phyloP scores from a whole-genome alignment of 2,329 filamentous ascomycete species.

The Pestalotiopsis fici region DNA sequence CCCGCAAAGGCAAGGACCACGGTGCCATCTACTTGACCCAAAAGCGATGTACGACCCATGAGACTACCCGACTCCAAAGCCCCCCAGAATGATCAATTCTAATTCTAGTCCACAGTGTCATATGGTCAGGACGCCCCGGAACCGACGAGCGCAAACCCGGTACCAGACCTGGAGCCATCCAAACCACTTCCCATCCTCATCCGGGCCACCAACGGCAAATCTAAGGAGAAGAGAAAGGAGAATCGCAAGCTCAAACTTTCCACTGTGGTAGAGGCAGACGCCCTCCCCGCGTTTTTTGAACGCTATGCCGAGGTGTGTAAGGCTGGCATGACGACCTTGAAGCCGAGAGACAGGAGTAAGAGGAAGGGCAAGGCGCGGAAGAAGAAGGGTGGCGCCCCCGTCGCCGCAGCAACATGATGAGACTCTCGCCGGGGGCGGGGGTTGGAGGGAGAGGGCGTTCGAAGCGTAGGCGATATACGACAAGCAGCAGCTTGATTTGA shows the following conservation, averaged over 20 bases:
- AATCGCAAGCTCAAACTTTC: constrained; percentile 80
- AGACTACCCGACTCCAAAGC: neutral
- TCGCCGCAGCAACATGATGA: constrained; percentile 28
- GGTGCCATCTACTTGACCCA: constrained; percentile 76
- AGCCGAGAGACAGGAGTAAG: constrained; percentile 91
- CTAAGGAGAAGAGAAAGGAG: constrained; percentile 53
- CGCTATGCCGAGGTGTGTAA: constrained; percentile 92
- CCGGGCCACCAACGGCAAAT: constrained; percentile 80
- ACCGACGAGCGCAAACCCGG: constrained; percentile 47
- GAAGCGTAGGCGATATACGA: too few species aligned
- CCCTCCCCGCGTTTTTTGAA: constrained; percentile 78
- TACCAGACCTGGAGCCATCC: constrained; percentile 61
- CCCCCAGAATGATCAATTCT: neutral
- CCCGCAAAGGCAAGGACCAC: constrained; percentile 68
- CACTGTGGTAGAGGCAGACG: constrained; percentile 76
- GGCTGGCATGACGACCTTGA: constrained; percentile 81
- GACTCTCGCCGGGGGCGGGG: neutral
- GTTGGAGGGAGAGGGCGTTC: too few species aligned
- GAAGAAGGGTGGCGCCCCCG: constrained; percentile 60
- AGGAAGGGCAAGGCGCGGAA: constrained; percentile 78
- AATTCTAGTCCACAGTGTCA: constrained; percentile 36
- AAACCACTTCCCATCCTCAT: constrained; percentile 73
- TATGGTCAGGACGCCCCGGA: constrained; percentile 40
- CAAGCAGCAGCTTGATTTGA: too few species aligned
- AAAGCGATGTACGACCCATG: constrained; percentile 63